Evolutionary conservation across 306 rosid genomes (phyloP).

Genomic region (Ormosia semicastrata): DNA sequence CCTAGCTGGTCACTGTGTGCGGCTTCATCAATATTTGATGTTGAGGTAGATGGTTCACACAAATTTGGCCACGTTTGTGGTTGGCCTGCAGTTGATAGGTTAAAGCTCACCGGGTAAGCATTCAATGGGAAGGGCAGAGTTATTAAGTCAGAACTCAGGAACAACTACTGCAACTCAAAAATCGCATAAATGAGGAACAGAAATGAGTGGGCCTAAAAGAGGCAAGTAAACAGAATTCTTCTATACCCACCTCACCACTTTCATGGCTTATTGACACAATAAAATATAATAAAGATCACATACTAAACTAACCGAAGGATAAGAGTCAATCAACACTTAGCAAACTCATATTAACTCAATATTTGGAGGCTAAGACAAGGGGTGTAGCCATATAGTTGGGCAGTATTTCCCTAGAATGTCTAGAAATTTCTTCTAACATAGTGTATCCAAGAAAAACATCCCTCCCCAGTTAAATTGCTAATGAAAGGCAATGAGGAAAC

Average conservation of each 20-base stretch:
- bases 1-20: slow-evolving; percentile 13
- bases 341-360: neutral
- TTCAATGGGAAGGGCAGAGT: neutral
- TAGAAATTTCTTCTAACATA: neutral
- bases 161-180: too few species aligned
- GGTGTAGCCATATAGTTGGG: neutral
- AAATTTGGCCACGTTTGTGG: neutral
- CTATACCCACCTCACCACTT: neutral
- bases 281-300: neutral
- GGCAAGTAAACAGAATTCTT: neutral
- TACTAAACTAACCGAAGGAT: neutral
- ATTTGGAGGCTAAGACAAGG: neutral
- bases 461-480: neutral
- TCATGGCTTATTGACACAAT: neutral
- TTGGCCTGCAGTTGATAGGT: slow-evolving; percentile 2
- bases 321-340: neutral
- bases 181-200: too few species aligned
- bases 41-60: slow-evolving; percentile 4
- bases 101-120: neutral
- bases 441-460: neutral
- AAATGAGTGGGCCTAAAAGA: too few species aligned
- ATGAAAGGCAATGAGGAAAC: neutral
- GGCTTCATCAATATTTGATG: neutral
- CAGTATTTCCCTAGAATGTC: neutral
- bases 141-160: neutral